Base-by-base conservation (phyloP, 352 stramenopile species). In the Globisporangium rhizosaccharum region DNA sequence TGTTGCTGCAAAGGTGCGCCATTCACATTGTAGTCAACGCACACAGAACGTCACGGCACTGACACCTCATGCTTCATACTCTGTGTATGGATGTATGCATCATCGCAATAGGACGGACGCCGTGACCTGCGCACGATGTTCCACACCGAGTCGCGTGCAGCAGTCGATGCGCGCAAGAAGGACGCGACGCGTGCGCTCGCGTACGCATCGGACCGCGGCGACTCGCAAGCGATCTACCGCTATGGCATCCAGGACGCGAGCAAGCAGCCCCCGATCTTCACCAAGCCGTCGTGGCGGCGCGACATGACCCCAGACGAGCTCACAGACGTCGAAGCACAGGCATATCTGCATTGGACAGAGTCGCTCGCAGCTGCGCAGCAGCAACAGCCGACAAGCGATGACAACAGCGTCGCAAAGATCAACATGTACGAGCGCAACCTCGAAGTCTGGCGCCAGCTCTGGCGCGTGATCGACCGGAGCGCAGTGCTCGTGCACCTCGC, bases 361-460 rank as follows among this genome's bases (percentile, higher is more conserved):
- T 85, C 82, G 77, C 62, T 76, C 12, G 60, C 75, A 8, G 67
- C 71, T 11, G 60, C 82, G 3, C 64, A 83, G 15, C 66, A 73
- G 28, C 54, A 68, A 4, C 37, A 51, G 11, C 18, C 1, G 4
- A 47, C 12, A 23, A 9, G 7, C 18, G 41, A 47, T 14, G 44
- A 49, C 44, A 15, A 10, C 12, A 39, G 25, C 15, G 49, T 45
- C 26, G n/a, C 37, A 0, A 56, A 66, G n/a, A 66, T 85, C 46
- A 92, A 92, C 56, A 47, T 88, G 17, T 94, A 82, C 42, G 85
- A 94, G 57, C 75, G 79, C 37, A 94, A 94, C 51, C 62, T 92
- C 17, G 79, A 92, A 54, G 83, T 92, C 1, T 94, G 85, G 85
- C 72, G 82, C 3, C 77, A 94, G 63, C 61, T 94, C 14, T 94